A percentile compares a stretch with the other conserved stretches of the same genome.
Evolutionary conservation across 2,329 filamentous ascomycete genomes (phyloP).

Genomic region (Plenodomus biglobosus): DNA sequence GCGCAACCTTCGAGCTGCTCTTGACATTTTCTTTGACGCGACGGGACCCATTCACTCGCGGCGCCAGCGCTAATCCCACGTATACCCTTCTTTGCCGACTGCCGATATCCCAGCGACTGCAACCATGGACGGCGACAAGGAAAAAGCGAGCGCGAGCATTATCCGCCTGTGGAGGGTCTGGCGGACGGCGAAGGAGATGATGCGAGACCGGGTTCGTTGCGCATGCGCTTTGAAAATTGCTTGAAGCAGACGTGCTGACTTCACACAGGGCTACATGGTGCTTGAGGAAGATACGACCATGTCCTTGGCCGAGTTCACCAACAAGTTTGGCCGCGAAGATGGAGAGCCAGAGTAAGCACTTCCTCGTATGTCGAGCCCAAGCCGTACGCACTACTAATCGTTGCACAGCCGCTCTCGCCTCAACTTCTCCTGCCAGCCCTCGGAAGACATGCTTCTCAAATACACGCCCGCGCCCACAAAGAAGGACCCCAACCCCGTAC

Average conservation of each 20-base stretch:
- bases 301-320: slow-evolving; percentile 76
- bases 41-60: slow-evolving; percentile 13
- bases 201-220: slow-evolving; percentile 75
- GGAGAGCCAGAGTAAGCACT: slow-evolving; percentile 72
- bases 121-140: slow-evolving; percentile 35
- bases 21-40: slow-evolving; percentile 39
- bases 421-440: slow-evolving; percentile 84
- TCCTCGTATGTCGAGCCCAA: background rate
- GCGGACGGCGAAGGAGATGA: slow-evolving; percentile 94
- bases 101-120: slow-evolving; percentile 8
- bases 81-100: slow-evolving; percentile 9
- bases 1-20: slow-evolving; percentile 11
- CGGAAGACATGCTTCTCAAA: slow-evolving; percentile 79
- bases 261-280: slow-evolving; percentile 81
- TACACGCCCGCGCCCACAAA: slow-evolving; percentile 73
- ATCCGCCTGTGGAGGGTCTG: slow-evolving; percentile 88
- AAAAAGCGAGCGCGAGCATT: slow-evolving; percentile 27
- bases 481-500: slow-evolving; percentile 67
- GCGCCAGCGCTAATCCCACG: slow-evolving; percentile 9
- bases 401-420: slow-evolving; percentile 72
- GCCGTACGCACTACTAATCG: slow-evolving; percentile 4
- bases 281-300: slow-evolving; percentile 87
- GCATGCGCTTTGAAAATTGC: slow-evolving; percentile 16
- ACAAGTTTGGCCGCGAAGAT: slow-evolving; percentile 69
- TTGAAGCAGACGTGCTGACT: slow-evolving; percentile 20